Base-by-base conservation (phyloP, 257 asterid species). In the Oldenlandia corymbosa region DNA sequence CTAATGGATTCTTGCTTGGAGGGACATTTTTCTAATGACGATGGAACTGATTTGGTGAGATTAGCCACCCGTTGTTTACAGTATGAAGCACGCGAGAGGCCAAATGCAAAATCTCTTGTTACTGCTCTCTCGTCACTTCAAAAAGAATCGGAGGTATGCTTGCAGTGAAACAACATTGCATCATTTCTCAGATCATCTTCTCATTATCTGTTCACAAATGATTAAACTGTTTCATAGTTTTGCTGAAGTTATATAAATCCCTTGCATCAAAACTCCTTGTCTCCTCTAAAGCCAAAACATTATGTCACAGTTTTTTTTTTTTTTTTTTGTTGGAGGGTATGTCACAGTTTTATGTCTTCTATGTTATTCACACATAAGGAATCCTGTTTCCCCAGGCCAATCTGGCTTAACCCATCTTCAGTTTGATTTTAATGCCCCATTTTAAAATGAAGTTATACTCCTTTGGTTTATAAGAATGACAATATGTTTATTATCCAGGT, bases 21-120 rank as follows among this genome's bases (percentile, higher is more conserved):
- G 81, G 97, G 97, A 20, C 95, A 87, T 64, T 83, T 87, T 66
- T 87, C 97, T 10, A 87, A 83, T 36, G 92, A 90, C 53, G 97
- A 87, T 64, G 97, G 97, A 53, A 90, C 95, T 10, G 95, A 85
- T 75, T 55, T 90, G 82, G 97, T 90, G 61, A 75, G 88, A 27
- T 70, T 90, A 64, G 95, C 97, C 20, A 80, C 95, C 10, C 91
- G 95, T 17, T 90, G 97, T 71, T 69, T 90, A 74, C 95, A 90
- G 63, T 87, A 90, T 46, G 97, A 90, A 76, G 88, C 95, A 16
- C 90, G 97, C 8, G 97, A 90, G 75, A 87, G 97, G 85, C 97
- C 97, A 31, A 90, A 83, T 32, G 82, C 90, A 0, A 87, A 84
- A 75, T 82, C 92, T 18, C 89, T 90, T 10, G 88, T 78, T 65